Evolutionary conservation across 108 stramenopile species (phyloP).

Genomic region (Fragilariopsis cylindrus): DNA sequence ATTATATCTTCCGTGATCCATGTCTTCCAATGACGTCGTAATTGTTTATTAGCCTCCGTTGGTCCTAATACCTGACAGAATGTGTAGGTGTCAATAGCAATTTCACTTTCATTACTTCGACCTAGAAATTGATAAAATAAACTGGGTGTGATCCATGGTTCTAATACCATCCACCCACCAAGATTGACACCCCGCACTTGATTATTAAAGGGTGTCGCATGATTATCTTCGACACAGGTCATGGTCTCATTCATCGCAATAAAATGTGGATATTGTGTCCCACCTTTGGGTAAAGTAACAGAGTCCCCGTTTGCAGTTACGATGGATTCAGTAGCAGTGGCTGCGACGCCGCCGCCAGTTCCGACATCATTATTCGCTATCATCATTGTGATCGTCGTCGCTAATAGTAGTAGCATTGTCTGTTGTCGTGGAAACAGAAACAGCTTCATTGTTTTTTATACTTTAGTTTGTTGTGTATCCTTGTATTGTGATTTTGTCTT

Average conservation of each 20-base stretch:
- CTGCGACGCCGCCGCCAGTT: too few relatives aligned
- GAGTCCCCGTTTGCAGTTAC: neutral
- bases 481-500: too few relatives aligned
- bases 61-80: slow-evolving; percentile 88
- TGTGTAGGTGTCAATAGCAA: slow-evolving; percentile 87
- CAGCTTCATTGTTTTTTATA: too few relatives aligned
- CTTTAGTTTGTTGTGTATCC: too few relatives aligned
- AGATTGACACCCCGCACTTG: slow-evolving; percentile 88
- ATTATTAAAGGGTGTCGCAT: slow-evolving; percentile 83
- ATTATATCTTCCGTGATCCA: slow-evolving; percentile 87
- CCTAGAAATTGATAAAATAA: slow-evolving; percentile 94
- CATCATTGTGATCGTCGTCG: too few relatives aligned
- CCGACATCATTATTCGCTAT: too few relatives aligned
- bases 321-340: neutral
- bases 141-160: slow-evolving; percentile 94
- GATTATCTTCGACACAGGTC: slow-evolving; percentile 69
- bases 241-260: slow-evolving; percentile 58
- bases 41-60: slow-evolving; percentile 82
- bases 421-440: too few relatives aligned
- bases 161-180: slow-evolving; percentile 95
- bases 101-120: slow-evolving; percentile 48
- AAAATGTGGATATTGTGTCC: slow-evolving; percentile 51
- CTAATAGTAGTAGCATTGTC: too few relatives aligned
- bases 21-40: slow-evolving; percentile 87
- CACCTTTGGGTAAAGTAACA: neutral